Conservation (phyloP, 306 rosid species). For the Gleditsia sinensis region DNA sequence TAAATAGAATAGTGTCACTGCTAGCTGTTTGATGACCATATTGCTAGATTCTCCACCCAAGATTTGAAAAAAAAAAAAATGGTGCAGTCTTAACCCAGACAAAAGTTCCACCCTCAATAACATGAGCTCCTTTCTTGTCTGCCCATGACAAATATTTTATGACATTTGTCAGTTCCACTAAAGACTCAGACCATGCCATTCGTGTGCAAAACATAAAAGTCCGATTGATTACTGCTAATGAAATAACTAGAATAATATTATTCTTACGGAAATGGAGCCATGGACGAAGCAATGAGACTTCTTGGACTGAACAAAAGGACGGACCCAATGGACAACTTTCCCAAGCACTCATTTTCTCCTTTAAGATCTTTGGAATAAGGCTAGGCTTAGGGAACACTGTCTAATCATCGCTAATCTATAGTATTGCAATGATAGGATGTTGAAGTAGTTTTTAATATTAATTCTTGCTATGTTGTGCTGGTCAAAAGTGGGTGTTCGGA, state of each 20-base stretch:
- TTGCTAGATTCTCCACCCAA: constrained; percentile 35
- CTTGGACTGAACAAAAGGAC: constrained; percentile 35
- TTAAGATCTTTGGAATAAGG: constrained; percentile 29
- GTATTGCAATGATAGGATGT: constrained; percentile 63
- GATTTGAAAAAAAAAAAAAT: background rate
- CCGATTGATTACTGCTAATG: constrained; percentile 5
- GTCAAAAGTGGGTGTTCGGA: constrained; percentile 77
- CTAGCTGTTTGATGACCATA: constrained; percentile 19
- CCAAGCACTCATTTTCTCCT: constrained; percentile 34
- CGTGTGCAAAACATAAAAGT: constrained; percentile 31
- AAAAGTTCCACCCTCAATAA: constrained; percentile 37
- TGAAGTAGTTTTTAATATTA: constrained; percentile 39
- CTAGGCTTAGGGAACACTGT: constrained; percentile 37
- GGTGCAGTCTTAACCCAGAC: background rate
- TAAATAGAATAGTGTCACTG: no score
- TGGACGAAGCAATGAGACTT: no score
- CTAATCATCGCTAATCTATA: constrained; percentile 41
- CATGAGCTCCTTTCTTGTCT: constrained; percentile 46
- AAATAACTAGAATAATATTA: constrained; percentile 3
- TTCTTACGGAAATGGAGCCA: constrained; percentile 5
- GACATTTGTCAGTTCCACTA: constrained; percentile 37
- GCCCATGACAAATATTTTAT: constrained; percentile 43
- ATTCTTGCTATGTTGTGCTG: constrained; percentile 46
- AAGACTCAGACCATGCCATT: constrained; percentile 30
- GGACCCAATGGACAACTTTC: constrained; percentile 39